Base-by-base conservation (phyloP, 2,329 filamentous ascomycete genomes). In the Sphaerulina musiva region DNA sequence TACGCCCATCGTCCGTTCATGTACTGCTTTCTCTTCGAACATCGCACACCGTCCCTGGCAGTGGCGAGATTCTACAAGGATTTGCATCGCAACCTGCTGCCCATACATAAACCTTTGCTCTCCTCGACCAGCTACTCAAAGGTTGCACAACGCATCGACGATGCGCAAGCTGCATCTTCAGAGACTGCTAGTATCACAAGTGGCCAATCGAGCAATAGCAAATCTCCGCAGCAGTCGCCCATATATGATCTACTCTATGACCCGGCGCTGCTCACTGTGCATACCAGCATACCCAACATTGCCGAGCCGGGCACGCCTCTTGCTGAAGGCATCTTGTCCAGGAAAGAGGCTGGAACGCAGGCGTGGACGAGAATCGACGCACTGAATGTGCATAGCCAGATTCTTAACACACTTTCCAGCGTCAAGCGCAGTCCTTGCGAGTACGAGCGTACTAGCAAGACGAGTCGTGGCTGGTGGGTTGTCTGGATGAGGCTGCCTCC, bases 1-100 rank as follows among this genome's bases (percentile, higher is more conserved):
- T 91, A 90, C 65, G 80, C 85, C 44, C 75, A 84, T 67, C 80
- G 79, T 23, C 88, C 88, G 0, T 92, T 92, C 69, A 80, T 92
- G 46, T 91, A 87, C 67, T 80, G 84, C 1, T 85, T 93, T 57
- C 74, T 93, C 3, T 92, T 92, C 68, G 72, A 79, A 46, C 73
- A 79, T 41, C 76, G 76, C 45, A 84, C 85, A 6, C 76, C 80
- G 51, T 80, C 81, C 1, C 66, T 79, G 14, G 67, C 63, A 36
- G 68, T 74, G 6, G 62, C 70, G 2, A 65, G 67, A 9, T 77
- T 78, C 64, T 78, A 77, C 64, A 70, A 69, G 47, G 71, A 76
- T 52, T 63, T 83, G 3, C 77, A 81, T 58, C 74, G 72, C 20
- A 80, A 78, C 66, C 65, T 83, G 55, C 67, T 67, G 2, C 74